Conservation (phyloP, 164 flowering plant species). For the Echeveria elegans region DNA sequence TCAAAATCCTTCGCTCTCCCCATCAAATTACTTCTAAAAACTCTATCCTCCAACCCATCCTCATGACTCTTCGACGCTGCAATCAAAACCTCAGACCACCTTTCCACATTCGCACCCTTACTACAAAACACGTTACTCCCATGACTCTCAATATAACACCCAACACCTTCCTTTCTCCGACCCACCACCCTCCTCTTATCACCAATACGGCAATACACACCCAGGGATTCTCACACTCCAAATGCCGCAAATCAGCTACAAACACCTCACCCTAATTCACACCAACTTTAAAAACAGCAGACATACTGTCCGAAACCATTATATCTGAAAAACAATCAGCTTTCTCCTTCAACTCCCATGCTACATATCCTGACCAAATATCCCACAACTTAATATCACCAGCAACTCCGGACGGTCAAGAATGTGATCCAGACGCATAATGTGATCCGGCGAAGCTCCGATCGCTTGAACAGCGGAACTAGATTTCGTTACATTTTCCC, state of each 20-base stretch:
- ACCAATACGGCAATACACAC: no score
- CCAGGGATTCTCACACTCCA: constrained; percentile 47
- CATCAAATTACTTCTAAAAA: no score
- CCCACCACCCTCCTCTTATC: no score
- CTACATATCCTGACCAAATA: constrained; percentile 49
- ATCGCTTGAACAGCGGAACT: constrained; percentile 75
- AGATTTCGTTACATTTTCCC: constrained; percentile 58
- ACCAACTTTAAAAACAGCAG: no score
- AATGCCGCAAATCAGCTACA: constrained; percentile 52
- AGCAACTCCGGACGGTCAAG: constrained; percentile 66
- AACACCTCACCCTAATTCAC: no score
- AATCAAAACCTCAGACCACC: constrained; percentile 74
- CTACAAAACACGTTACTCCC: no score
- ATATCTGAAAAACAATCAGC: no score
- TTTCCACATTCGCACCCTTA: no score
- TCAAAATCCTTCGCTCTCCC: constrained; percentile 52
- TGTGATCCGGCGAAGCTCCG: constrained; percentile 51
- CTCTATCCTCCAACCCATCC: no score
- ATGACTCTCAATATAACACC: constrained; percentile 64
- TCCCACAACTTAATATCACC: constrained; percentile 80
- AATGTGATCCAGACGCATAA: constrained; percentile 71
- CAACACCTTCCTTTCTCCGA: constrained; percentile 72
- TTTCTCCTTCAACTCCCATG: no score
- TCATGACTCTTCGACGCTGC: constrained; percentile 20
- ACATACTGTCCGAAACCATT: no score